Conservation (phyloP, 805 yeast genomes). For the Starmerella sirachaensis region DNA sequence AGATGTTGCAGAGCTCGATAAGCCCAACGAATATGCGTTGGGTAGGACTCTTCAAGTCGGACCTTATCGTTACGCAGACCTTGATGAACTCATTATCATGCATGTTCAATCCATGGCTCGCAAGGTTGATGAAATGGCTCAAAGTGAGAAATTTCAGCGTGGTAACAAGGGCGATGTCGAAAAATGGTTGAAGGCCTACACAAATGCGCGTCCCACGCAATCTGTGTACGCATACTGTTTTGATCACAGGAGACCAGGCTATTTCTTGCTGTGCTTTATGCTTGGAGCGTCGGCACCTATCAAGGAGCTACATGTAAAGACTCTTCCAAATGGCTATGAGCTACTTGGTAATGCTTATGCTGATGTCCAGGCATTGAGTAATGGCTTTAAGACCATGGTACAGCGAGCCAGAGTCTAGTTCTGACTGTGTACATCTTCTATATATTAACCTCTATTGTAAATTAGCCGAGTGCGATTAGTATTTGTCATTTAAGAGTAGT, state of each 20-base stretch:
- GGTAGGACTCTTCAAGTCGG: conserved; percentile 58
- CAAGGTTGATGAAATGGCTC: conserved; percentile 70
- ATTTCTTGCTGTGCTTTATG: conserved; percentile 78
- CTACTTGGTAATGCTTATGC: conserved; percentile 73
- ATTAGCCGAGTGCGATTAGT: background rate
- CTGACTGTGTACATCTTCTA: background rate
- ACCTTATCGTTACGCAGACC: conserved; percentile 58
- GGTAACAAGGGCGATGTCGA: conserved; percentile 72
- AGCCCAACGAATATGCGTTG: conserved; percentile 48
- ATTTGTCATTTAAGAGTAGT: too few species aligned
- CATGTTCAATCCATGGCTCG: conserved; percentile 76
- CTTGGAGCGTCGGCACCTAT: conserved; percentile 39
- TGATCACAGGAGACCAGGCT: conserved; percentile 89
- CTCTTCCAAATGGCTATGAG: conserved; percentile 77
- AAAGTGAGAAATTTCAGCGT: conserved; percentile 75
- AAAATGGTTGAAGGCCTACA: conserved; percentile 77
- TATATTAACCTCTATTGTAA: background rate
- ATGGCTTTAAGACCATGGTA: conserved; percentile 73
- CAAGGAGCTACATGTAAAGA: conserved; percentile 80
- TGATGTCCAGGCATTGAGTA: conserved; percentile 77
- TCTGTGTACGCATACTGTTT: conserved; percentile 84
- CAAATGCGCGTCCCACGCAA: conserved; percentile 80
- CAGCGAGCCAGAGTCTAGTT: conserved; percentile 11
- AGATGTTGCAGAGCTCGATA: conserved; percentile 65
- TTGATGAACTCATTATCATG: conserved; percentile 83